Conservation (phyloP, 768 basidiomycete species). For the Pulveroboletus sp. region DNA sequence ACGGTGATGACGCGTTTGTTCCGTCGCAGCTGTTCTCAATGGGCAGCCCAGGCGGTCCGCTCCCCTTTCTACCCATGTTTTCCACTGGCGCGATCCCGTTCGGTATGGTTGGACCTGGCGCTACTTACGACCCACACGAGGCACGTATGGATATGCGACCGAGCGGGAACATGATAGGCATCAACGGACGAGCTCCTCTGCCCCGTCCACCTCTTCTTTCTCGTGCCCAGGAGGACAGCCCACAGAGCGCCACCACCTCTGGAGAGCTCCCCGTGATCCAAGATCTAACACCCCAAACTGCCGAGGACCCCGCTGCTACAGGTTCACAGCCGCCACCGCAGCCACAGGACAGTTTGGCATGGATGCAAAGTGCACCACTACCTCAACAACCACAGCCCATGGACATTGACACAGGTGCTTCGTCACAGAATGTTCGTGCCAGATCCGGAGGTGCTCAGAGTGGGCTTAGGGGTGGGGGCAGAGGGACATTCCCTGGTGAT, state of each 20-base stretch:
- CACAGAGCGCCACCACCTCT: slow-evolving; percentile 39
- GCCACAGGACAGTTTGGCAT: slow-evolving; percentile 20
- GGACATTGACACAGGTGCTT: slow-evolving; percentile 34
- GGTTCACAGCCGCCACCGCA: slow-evolving; percentile 9
- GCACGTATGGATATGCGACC: slow-evolving; percentile 77
- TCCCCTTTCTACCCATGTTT: slow-evolving; percentile 75
- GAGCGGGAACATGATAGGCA: slow-evolving; percentile 27
- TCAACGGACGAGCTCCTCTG: slow-evolving; percentile 33
- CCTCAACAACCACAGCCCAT: slow-evolving; percentile 15
- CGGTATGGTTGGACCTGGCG: slow-evolving; percentile 41
- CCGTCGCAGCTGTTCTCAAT: slow-evolving; percentile 65
- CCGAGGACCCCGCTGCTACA: slow-evolving; percentile 30
- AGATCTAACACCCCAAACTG: slow-evolving; percentile 62
- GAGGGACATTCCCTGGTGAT: slow-evolving; percentile 60
- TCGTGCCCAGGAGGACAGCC: slow-evolving; percentile 50
- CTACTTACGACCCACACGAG: slow-evolving; percentile 74
- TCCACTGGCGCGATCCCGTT: slow-evolving; percentile 51
- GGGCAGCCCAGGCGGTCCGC: slow-evolving; percentile 36
- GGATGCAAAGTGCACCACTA: slow-evolving; percentile 16
- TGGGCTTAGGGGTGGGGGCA: slow-evolving; percentile 43
- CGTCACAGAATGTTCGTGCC: slow-evolving; percentile 16
- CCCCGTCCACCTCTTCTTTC: slow-evolving; percentile 56
- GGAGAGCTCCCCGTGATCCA: slow-evolving; percentile 83
- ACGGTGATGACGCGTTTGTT: slow-evolving; percentile 83
- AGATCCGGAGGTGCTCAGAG: slow-evolving; percentile 39